Evolutionary conservation across 768 basidiomycete species (phyloP), one percentile per base, ranked within the genome.

Genomic region (Leccinellum rugosiceps): DNA sequence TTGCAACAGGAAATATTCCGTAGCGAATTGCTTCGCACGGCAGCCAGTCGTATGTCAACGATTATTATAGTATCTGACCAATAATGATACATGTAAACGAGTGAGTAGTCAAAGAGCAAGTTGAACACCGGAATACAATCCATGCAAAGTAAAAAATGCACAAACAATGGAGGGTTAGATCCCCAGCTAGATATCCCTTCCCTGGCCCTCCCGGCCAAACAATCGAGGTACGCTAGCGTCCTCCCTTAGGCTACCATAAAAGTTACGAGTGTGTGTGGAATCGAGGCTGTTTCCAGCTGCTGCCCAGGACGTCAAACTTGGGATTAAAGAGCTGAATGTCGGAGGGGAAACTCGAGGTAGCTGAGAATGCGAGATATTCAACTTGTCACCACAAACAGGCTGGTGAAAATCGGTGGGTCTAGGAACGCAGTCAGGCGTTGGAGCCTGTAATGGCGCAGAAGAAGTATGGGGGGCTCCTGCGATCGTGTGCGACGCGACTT

Each of bases 281-380:
- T 74, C 71, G 1, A 65, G 50, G n/a, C 53, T n/a, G 31, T 48
- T 54, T 15, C 72, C 64, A 26, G 67, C 61, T 11, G 68, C 58
- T 34, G 72, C 62, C 77, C 76, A 75, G 19, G 75, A 70, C 4
- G 71, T 69, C 45, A 77, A 54, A 53, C 58, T 65, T 7, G 74
- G 76, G 44, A 77, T 65, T 4, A 76, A 60, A 32, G 63, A 65
- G 2, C 62, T 62, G 35, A 66, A 57, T 15, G 60, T 55, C 14
- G 70, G 68, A 49, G 67, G 57, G 17, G 61, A 35, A 50, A 61
- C 60, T 25, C 67, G 70, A 9, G 58, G 63, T 14, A 54, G 65
- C 31, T 67, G 70, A 17, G 65, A 57, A 32, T 57, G 54, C 14
- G 62, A 59, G 3, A 58, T 43, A 56, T 55, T 63, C 30, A 31